Base-by-base conservation (phyloP, 768 basidiomycete species). In the Termitomyces sp. region DNA sequence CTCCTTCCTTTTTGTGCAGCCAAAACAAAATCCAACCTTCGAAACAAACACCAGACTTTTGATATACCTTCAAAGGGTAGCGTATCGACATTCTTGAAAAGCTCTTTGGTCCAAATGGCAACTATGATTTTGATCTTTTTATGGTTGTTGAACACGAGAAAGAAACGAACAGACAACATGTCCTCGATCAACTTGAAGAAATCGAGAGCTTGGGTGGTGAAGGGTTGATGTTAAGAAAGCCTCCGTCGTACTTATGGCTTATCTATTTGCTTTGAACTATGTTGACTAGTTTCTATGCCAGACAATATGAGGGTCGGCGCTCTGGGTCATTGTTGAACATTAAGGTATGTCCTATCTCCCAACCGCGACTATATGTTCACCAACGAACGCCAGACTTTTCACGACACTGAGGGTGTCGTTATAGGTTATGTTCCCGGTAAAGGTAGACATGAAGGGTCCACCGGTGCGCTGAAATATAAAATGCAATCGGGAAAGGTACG, bases 401-500 rank as follows among this genome's bases (percentile, higher is more conserved):
- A 83, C 66, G 84, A 86, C 64, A 84, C 83, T 1, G 85, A 86
- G 66, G 85, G 84, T 14, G 63, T 81, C 38, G 83, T 86, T 7
- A 83, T 76, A 3, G 88, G 88, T 1, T 83, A 89, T 65, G 75
- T 72, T 5, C 75, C 81, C 60, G 79, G 83, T 43, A 82, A 81
- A 68, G 83, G 85, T 2, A 79, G 75, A 60, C 72, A 83, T 65
- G 74, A 76, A 43, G 84, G 83, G 25, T 70, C 72, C 10, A 80
- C 77, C 2, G 84, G 83, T 12, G 80, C 81, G 10, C 67, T 84
- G 45, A 82, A 79, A 61, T 85, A 83, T 68, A 80, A 79, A 67
- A 86, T 86, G 85, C 81, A 74, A 53, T 84, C 83, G 3, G 83
- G 83, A 34, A 86, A 86, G 81, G 84, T 83, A 50, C 8, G 70